phyloP scores from a whole-genome alignment of 2,329 filamentous ascomycete species.

The Pseudocercospora musae region DNA sequence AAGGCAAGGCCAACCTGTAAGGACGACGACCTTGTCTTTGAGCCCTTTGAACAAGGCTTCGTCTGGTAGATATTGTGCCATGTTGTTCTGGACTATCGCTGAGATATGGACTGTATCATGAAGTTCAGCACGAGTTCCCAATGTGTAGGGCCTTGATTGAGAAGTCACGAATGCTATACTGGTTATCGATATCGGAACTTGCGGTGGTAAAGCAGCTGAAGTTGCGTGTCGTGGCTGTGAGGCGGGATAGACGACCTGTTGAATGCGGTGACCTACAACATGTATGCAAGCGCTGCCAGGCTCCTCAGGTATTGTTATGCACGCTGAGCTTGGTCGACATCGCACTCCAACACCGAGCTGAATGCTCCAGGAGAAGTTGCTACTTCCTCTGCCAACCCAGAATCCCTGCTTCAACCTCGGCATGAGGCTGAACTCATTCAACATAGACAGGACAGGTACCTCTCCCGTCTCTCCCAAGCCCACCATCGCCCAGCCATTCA shows the following conservation, averaged over 20 bases:
- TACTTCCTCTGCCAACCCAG: too few species aligned
- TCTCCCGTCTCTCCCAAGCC: neutral
- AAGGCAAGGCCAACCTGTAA: slow-evolving; percentile 30
- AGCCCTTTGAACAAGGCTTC: slow-evolving; percentile 13
- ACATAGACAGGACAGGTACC: neutral
- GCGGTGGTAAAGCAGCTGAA: neutral
- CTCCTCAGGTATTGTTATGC: neutral
- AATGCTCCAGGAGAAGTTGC: neutral
- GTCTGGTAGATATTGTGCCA: slow-evolving; percentile 16
- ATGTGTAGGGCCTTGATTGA: neutral
- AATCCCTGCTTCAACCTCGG: neutral
- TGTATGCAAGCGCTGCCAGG: neutral
- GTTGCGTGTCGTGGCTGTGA: neutral
- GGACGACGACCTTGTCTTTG: slow-evolving; percentile 33
- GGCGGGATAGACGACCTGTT: neutral
- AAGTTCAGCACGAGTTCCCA: neutral
- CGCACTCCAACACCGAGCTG: neutral
- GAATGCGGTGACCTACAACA: neutral
- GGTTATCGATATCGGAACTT: neutral
- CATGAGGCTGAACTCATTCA: slow-evolving; percentile 1
- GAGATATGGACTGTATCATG: neutral
- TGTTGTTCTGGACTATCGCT: neutral
- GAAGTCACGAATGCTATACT: neutral
- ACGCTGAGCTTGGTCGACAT: neutral
- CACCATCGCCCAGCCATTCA: neutral